phyloP scores from a whole-genome alignment of 225 moss, liverwort and hornwort species.

The Rhytidiadelphus loreus region DNA sequence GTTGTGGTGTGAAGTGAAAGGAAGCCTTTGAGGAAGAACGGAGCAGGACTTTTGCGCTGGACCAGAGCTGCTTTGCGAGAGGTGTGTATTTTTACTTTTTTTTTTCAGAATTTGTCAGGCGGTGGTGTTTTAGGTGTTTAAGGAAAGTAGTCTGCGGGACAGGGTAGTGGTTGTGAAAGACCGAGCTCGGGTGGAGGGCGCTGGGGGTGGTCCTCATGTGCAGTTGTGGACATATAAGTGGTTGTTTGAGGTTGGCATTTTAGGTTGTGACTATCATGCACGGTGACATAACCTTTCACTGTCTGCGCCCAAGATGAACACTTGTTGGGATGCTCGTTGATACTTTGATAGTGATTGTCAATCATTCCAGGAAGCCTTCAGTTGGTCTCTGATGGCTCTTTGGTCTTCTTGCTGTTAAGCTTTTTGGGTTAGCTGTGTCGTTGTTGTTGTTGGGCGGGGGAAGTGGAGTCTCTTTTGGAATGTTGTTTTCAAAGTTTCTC shows the following conservation, averaged over 20 bases:
- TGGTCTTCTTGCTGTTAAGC: not conserved
- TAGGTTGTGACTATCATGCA: constrained; percentile 1
- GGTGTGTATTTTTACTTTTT: not conserved
- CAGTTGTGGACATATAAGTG: not conserved
- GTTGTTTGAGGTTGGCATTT: not conserved
- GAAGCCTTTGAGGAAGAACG: not conserved
- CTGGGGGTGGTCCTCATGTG: not conserved
- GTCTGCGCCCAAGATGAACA: constrained; percentile 6
- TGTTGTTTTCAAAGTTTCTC: not conserved
- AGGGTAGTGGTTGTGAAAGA: not conserved
- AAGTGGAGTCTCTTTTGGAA: not conserved
- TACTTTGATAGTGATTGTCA: not conserved
- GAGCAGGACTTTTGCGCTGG: not conserved
- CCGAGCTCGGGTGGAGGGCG: not conserved
- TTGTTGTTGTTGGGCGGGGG: not conserved
- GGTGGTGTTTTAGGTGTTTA: not conserved
- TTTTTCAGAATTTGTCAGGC: not conserved
- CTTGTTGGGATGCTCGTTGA: not conserved
- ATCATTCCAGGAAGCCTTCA: not conserved
- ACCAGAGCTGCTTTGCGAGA: not conserved
- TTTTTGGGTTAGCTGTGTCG: not conserved
- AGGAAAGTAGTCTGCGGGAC: not conserved
- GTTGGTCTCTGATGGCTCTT: not conserved
- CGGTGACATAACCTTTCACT: not conserved
- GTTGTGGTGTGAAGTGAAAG: not conserved